phyloP scores from a whole-genome alignment of 768 basidiomycete genomes.

The Rhodotorula toruloides region DNA sequence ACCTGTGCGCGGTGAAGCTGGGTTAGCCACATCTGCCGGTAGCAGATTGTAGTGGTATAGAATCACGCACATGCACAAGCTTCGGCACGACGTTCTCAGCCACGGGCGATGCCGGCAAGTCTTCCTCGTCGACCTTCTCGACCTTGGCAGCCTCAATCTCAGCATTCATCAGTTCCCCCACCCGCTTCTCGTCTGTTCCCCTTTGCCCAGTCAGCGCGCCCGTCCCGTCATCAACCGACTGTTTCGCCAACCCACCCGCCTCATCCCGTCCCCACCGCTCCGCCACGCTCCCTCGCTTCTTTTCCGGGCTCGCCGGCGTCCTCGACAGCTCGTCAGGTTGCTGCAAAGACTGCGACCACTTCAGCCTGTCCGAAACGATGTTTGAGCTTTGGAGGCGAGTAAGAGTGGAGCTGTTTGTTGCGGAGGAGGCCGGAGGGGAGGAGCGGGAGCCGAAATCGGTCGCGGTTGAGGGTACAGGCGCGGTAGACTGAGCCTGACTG shows the following conservation, averaged over 20 bases:
- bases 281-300: conserved; percentile 28
- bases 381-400: conserved; percentile 22
- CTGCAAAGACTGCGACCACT: conserved; percentile 1
- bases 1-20: too few species aligned
- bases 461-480: neutral
- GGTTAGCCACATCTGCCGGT: neutral
- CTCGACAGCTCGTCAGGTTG: neutral
- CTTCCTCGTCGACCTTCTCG: neutral
- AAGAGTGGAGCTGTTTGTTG: conserved; percentile 10
- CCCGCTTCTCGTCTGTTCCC: neutral
- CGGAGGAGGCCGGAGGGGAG: neutral
- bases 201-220: neutral
- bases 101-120: neutral
- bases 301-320: conserved; percentile 3
- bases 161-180: fast-evolving
- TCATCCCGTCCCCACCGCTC: conserved; percentile 27
- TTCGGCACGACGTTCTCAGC: neutral
- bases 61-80: conserved; percentile 12
- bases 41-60: neutral
- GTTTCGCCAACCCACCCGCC: neutral
- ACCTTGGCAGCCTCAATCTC: neutral
- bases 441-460: neutral
- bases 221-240: neutral
- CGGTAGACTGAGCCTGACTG: neutral
- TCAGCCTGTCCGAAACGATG: conserved; percentile 35